A percentile compares a stretch with the other conserved stretches of the same genome.
Evolutionary conservation across 257 asterid species (phyloP).

Genomic region (Asclepias syriaca): DNA sequence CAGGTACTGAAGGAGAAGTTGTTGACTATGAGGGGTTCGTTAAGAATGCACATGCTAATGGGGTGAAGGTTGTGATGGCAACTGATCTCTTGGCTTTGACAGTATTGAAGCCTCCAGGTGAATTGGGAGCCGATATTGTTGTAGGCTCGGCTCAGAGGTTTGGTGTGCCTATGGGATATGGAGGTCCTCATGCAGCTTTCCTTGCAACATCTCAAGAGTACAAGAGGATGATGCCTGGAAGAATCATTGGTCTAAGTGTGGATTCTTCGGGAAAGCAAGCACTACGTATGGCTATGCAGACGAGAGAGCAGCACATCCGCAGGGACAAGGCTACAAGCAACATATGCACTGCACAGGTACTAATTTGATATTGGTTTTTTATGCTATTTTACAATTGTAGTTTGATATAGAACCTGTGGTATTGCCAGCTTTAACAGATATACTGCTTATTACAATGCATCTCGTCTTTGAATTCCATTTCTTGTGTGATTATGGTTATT

Average conservation of each 20-base stretch:
- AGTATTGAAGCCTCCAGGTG: slow-evolving; percentile 92
- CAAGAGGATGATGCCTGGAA: slow-evolving; percentile 99
- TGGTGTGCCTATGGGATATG: slow-evolving; percentile 99
- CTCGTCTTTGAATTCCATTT: background rate
- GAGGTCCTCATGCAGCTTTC: slow-evolving; percentile 99
- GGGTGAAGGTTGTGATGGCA: slow-evolving; percentile 98
- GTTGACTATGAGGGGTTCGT: slow-evolving; percentile 79
- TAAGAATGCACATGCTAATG: slow-evolving; percentile 84
- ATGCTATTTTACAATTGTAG: background rate
- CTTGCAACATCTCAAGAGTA: slow-evolving; percentile 98
- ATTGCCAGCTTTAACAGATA: background rate
- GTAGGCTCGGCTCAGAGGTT: slow-evolving; percentile 98
- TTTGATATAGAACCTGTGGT: background rate
- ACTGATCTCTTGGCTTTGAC: slow-evolving; percentile 88
- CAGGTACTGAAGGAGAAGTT: slow-evolving; percentile 96
- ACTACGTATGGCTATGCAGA: slow-evolving; percentile 99
- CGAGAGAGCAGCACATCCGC: slow-evolving; percentile 98
- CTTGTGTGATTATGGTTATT: slow-evolving; percentile 6
- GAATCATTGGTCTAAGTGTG: slow-evolving; percentile 93
- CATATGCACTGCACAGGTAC: slow-evolving; percentile 98
- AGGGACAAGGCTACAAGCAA: slow-evolving; percentile 98
- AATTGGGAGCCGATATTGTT: slow-evolving; percentile 89
- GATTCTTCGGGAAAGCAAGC: slow-evolving; percentile 95
- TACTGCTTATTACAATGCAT: background rate
- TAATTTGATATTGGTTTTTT: background rate